phyloP scores from a whole-genome alignment of 1,284 basidiomycete species.

The Ceratobasidium sp. region DNA sequence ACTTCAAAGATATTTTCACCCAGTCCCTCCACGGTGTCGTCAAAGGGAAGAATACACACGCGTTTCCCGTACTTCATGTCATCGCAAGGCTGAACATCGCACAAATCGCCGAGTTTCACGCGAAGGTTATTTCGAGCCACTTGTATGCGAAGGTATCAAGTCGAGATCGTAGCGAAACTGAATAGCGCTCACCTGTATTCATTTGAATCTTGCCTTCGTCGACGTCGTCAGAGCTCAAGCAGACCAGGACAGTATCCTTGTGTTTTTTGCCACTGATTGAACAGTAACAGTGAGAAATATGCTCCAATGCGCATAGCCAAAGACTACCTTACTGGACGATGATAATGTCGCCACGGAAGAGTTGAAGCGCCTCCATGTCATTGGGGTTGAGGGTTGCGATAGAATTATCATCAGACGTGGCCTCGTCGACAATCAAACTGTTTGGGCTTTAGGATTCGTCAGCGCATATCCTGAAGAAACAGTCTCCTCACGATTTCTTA shows the following conservation, averaged over 20 bases:
- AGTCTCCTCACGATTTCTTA: constrained; percentile 91
- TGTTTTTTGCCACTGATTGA: constrained; percentile 91
- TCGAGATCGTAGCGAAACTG: neutral
- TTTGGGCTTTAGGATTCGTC: constrained; percentile 78
- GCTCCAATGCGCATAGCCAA: neutral
- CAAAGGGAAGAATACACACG: constrained; percentile 96
- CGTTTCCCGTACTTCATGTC: constrained; percentile 99
- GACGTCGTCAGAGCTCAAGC: constrained; percentile 93
- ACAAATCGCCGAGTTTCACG: constrained; percentile 96
- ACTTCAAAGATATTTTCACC: constrained; percentile 99
- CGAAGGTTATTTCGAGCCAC: constrained; percentile 98
- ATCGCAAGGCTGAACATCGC: constrained; percentile 94
- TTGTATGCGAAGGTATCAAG: constrained; percentile 49
- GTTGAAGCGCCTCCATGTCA: constrained; percentile 94
- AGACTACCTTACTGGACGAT: constrained; percentile 79
- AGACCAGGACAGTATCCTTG: constrained; percentile 95
- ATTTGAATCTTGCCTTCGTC: constrained; percentile 98
- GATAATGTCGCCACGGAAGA: constrained; percentile 96
- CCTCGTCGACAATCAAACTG: constrained; percentile 94
- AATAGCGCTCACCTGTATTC: constrained; percentile 78
- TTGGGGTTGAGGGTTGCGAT: constrained; percentile 95
- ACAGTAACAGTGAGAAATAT: neutral
- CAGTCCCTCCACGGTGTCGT: constrained; percentile 96
- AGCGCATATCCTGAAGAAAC: constrained; percentile 46
- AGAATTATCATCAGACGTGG: constrained; percentile 93